phyloP scores from a whole-genome alignment of 2,329 filamentous ascomycete species.

The Phoma sp. region DNA sequence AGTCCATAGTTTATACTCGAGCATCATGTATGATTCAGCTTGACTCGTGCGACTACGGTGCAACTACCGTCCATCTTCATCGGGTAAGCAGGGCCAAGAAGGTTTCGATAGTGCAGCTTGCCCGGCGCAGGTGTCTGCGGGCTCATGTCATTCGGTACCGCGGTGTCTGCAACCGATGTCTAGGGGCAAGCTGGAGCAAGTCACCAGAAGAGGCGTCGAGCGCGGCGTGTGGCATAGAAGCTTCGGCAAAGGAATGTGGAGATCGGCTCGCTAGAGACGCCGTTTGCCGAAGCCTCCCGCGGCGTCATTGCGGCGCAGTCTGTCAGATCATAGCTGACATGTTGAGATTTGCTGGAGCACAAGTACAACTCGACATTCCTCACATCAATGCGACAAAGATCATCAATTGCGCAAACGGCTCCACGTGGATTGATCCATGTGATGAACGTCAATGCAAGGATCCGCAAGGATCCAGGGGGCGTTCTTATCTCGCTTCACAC shows the following conservation, averaged over 20 bases:
- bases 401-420: conserved; percentile 9
- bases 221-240: not conserved
- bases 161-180: not conserved
- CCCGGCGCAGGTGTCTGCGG: not conserved
- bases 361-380: not conserved
- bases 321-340: conserved; percentile 7
- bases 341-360: conserved; percentile 1
- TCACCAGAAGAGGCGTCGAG: not conserved
- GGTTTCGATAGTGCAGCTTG: conserved; percentile 14
- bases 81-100: conserved; percentile 10
- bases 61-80: conserved; percentile 6
- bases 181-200: not conserved
- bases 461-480: not conserved
- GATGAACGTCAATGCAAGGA: conserved; percentile 8
- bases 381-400: not conserved
- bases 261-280: conserved; percentile 6
- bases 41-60: conserved; percentile 8
- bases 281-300: conserved; percentile 12
- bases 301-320: not conserved
- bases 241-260: conserved; percentile 11
- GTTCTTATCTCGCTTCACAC: conserved; percentile 11
- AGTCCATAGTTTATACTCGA: conserved; percentile 9
- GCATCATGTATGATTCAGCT: conserved; percentile 8
- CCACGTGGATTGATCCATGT: not conserved
- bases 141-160: conserved; percentile 12